Evolutionary conservation across 148 eudicot species (phyloP), one percentile per base, ranked within the genome.

Genomic region (Chenopodium formosanum): DNA sequence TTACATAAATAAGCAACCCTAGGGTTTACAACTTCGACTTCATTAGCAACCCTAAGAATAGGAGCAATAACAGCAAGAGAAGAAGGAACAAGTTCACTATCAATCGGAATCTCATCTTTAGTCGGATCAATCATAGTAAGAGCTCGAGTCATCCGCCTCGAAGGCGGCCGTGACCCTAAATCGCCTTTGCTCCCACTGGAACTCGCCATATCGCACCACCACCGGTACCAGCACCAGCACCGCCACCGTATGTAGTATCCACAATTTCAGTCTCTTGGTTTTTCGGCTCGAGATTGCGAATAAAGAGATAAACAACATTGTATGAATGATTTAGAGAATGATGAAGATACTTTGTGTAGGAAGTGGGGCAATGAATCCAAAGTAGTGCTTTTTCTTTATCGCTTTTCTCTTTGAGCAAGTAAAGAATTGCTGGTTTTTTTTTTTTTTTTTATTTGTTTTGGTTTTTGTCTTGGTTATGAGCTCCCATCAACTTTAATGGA

Each of bases 1-100:
- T 82, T 81, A 95, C 99, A 95, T 12, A 95, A 82, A 80, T 94
- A 97, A 80, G 99, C 99, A 84, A 97, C 97, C 84, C 97, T 86
- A 23, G 93, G 88, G 78, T 97, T 94, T 0, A 90, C 90, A 75
- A 70, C 80, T 78, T 94, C 95, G 70, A 97, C 82, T 68, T 97
- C 92, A 86, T 97, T 97, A 34, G 99, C 99, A 37, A 91, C 99
- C 56, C 99, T 89, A 50, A 97, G 98, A 72, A 97, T 90, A 1
- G 97, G 97, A 4, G 93, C 98, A 75, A 96, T 84, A 9, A 83
- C 52, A 4, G 97, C 95, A 13, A 96, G 86, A 0, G 99, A 94
- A 32, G 99, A 91, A 0, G 99, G 99, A 48, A 96, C 97, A 12
- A 92, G 87, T 88, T 96, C 99, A 73, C 97, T 96, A 75, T 96